Conservation (phyloP, 768 basidiomycete genomes). For the Leccinum ochraceum region DNA sequence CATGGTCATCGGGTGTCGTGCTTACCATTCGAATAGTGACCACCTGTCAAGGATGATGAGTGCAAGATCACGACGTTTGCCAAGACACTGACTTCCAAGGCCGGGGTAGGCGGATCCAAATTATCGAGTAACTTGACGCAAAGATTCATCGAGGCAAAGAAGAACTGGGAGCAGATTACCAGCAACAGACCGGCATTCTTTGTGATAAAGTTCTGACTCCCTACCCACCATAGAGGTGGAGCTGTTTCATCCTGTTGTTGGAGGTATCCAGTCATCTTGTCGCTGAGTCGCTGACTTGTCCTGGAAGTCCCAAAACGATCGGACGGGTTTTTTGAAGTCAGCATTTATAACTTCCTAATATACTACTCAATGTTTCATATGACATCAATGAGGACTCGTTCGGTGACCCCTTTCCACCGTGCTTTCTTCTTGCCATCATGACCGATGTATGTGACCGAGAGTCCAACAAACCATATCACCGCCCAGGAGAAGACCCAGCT, state of each 20-base stretch:
- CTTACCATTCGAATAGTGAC: slow-evolving; percentile 61
- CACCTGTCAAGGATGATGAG: slow-evolving; percentile 35
- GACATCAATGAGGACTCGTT: background rate
- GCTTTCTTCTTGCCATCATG: slow-evolving; percentile 9
- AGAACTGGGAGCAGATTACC: slow-evolving; percentile 56
- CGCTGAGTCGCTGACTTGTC: no score
- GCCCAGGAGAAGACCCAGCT: slow-evolving; percentile 19
- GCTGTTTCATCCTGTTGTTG: background rate
- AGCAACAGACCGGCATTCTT: slow-evolving; percentile 61
- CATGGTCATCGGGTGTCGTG: background rate
- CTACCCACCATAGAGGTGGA: background rate
- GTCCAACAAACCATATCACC: slow-evolving; percentile 17
- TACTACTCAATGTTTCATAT: no score
- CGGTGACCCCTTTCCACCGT: no score
- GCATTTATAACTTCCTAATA: no score
- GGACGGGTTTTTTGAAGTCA: no score
- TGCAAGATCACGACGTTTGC: background rate
- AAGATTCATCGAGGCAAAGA: slow-evolving; percentile 61
- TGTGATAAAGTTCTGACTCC: slow-evolving; percentile 4
- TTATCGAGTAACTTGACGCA: slow-evolving; percentile 62
- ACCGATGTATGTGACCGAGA: slow-evolving; percentile 13
- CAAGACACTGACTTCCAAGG: slow-evolving; percentile 48
- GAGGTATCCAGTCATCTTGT: background rate
- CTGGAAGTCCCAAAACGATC: background rate
- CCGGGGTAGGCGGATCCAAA: slow-evolving; percentile 57